Percentiles rank a stretch among this genome's conserved stretches.
These are phyloP conservation scores for Neurospora sp. DNA, from an alignment of 495 filamentous ascomycete species.

Conservation along the genomic window DNA sequence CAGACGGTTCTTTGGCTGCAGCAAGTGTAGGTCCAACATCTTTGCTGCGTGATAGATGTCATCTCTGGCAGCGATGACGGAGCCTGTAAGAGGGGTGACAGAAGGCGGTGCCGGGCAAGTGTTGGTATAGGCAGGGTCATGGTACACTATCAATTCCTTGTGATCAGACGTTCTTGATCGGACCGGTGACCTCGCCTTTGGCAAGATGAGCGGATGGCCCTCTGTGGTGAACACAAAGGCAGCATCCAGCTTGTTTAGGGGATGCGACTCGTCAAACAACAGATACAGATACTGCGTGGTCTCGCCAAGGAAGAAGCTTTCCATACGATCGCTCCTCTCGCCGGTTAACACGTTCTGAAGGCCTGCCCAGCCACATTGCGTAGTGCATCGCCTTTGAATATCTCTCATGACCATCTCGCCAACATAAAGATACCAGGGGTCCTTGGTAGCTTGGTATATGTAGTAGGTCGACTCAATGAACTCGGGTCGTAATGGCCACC, in stretches of 20 bases:
- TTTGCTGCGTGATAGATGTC: slow-evolving; percentile 89
- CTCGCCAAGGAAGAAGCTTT: slow-evolving; percentile 96
- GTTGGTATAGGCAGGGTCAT: slow-evolving; percentile 32
- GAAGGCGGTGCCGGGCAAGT: slow-evolving; percentile 52
- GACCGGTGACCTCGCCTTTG: slow-evolving; percentile 27
- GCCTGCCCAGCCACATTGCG: slow-evolving; percentile 88
- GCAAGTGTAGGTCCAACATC: slow-evolving; percentile 69
- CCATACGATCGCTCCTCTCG: slow-evolving; percentile 90
- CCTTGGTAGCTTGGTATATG: slow-evolving; percentile 81
- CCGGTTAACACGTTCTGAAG: slow-evolving; percentile 87
- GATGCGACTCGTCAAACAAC: slow-evolving; percentile 76
- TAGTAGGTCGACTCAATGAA: slow-evolving; percentile 95
- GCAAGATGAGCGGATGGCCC: slow-evolving; percentile 87
- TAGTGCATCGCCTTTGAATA: slow-evolving; percentile 84
- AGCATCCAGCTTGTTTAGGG: slow-evolving; percentile 74
- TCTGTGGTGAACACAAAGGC: slow-evolving; percentile 93
- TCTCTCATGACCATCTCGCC: slow-evolving; percentile 92
- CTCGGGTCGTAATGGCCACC: slow-evolving; percentile 93
- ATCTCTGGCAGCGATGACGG: slow-evolving; percentile 68
- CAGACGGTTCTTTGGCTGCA: slow-evolving; percentile 24
- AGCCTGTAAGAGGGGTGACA: slow-evolving; percentile 54
- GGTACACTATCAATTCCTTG: slow-evolving; percentile 18
- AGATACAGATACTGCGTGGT: slow-evolving; percentile 92
- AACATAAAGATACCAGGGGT: slow-evolving; percentile 92
- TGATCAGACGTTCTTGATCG: slow-evolving; percentile 4